A percentile compares a stretch with the other conserved stretches of the same genome.
Evolutionary conservation across 768 basidiomycete genomes (phyloP).

Genomic region (Scleroderma bovista): DNA sequence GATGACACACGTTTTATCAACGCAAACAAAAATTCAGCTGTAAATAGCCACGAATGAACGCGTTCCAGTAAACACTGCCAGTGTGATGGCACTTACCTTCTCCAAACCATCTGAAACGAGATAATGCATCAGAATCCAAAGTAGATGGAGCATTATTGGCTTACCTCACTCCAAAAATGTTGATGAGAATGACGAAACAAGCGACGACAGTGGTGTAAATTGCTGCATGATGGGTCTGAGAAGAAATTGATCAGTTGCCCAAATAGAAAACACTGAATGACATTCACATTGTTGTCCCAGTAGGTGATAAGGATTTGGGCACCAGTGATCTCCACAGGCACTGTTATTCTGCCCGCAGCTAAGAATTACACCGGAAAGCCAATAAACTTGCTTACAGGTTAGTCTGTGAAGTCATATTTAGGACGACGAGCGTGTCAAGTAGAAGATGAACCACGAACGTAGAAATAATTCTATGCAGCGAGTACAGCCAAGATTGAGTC

Average conservation of each 20-base stretch:
- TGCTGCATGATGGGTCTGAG: constrained; percentile 43
- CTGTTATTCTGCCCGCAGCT: constrained; percentile 40
- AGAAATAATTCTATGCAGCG: constrained; percentile 45
- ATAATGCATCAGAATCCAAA: constrained; percentile 1
- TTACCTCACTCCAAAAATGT: constrained; percentile 66
- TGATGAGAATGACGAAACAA: constrained; percentile 53
- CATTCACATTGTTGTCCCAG: constrained; percentile 59
- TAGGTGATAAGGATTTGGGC: constrained; percentile 63
- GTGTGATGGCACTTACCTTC: constrained; percentile 39
- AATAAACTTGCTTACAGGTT: constrained; percentile 3
- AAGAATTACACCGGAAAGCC: neutral
- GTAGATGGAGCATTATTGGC: neutral
- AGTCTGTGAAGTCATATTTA: neutral
- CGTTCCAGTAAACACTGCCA: neutral
- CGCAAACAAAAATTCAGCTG: constrained; percentile 64
- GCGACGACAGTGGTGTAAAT: constrained; percentile 58
- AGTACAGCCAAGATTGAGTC: neutral
- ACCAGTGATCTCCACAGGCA: constrained; percentile 73
- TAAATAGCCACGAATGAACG: neutral
- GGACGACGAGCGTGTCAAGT: neutral
- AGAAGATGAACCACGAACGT: constrained; percentile 30
- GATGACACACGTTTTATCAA: constrained; percentile 51
- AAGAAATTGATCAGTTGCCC: neutral
- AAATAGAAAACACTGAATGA: neutral
- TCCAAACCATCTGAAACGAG: constrained; percentile 48